Conservation (phyloP, 768 basidiomycete species). For the Crucibulum laeve region DNA sequence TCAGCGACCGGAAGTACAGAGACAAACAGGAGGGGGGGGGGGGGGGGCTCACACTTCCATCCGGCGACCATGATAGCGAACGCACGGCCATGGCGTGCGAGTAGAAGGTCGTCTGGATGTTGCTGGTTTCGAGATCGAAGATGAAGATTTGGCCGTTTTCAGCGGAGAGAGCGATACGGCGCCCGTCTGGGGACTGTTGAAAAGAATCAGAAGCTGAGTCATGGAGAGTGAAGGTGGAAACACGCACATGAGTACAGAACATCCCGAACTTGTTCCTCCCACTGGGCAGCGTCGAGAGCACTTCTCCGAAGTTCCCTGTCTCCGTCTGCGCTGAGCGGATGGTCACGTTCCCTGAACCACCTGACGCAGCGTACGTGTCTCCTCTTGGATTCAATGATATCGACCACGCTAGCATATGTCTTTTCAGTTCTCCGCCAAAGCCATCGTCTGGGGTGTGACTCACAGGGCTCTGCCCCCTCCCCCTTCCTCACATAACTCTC, state of each 20-base stretch:
- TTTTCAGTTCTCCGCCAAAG: neutral
- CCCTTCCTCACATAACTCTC: conserved; percentile 70
- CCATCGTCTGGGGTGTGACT: conserved; percentile 19
- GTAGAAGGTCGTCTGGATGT: conserved; percentile 67
- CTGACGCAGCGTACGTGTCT: conserved; percentile 71
- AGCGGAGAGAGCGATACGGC: conserved; percentile 72
- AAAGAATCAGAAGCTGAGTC: conserved; percentile 3
- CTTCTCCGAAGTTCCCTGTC: conserved; percentile 61
- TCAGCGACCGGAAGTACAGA: neutral
- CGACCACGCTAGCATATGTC: conserved; percentile 61
- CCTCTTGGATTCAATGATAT: conserved; percentile 77
- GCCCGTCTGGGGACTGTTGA: conserved; percentile 82
- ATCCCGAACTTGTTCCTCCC: conserved; percentile 78
- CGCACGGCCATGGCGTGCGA: conserved; percentile 91
- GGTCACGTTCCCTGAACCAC: conserved; percentile 63
- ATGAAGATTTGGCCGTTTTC: conserved; percentile 89
- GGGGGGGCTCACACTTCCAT: conserved; percentile 69
- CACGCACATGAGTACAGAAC: conserved; percentile 61
- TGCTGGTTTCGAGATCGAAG: conserved; percentile 70
- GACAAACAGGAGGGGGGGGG: conserved; percentile 4
- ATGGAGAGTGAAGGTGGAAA: neutral
- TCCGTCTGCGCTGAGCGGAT: conserved; percentile 67
- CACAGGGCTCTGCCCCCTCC: conserved; percentile 66
- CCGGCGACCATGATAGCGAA: conserved; percentile 84
- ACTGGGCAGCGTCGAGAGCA: conserved; percentile 52